Percentiles rank a stretch among this genome's conserved stretches.
Evolutionary conservation across 1,139 yeast genomes (phyloP).

Genomic region (Trichomonascaceae sp.): DNA sequence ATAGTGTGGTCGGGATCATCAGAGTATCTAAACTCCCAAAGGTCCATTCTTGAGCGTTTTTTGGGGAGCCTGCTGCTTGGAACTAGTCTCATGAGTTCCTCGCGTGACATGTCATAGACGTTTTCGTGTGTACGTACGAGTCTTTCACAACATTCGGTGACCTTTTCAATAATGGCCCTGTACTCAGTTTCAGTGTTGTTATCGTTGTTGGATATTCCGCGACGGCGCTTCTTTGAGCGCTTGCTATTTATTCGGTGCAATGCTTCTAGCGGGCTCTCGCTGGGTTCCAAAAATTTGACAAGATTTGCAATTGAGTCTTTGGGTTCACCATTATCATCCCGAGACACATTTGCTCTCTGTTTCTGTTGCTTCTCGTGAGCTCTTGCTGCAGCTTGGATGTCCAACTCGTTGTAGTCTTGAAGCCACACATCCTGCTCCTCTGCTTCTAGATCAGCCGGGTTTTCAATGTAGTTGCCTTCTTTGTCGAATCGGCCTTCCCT

Average conservation of each 20-base stretch:
- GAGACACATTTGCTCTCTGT: slow-evolving; percentile 11
- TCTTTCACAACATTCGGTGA: slow-evolving; percentile 41
- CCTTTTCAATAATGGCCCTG: slow-evolving; percentile 23
- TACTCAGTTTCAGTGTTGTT: slow-evolving; percentile 10
- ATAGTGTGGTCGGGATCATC: too few relatives aligned
- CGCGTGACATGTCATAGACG: slow-evolving; percentile 44
- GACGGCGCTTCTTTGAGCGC: slow-evolving; percentile 2
- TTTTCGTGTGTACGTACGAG: slow-evolving; percentile 33
- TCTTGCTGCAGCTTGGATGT: slow-evolving; percentile 35
- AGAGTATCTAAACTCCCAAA: too few relatives aligned
- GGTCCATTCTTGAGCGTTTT: too few relatives aligned
- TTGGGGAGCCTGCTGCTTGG: too few relatives aligned
- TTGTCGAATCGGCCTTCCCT: slow-evolving; percentile 50
- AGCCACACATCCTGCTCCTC: slow-evolving; percentile 43
- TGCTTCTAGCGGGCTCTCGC: slow-evolving; percentile 55
- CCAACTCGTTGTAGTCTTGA: slow-evolving; percentile 30
- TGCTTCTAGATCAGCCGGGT: slow-evolving; percentile 27
- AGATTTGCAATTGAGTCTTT: slow-evolving; percentile 25
- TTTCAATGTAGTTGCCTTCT: slow-evolving; percentile 46
- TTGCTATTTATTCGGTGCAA: slow-evolving; percentile 16
- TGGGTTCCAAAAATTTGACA: slow-evolving; percentile 38
- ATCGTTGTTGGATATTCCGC: slow-evolving; percentile 3
- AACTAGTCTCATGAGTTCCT: slow-evolving; percentile 20
- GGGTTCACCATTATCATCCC: slow-evolving; percentile 5
- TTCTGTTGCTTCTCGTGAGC: slow-evolving; percentile 17